These are phyloP conservation scores for Pezizomycotina sp. DNA, from an alignment of 2,329 filamentous ascomycete species.

Conservation along the genomic window DNA sequence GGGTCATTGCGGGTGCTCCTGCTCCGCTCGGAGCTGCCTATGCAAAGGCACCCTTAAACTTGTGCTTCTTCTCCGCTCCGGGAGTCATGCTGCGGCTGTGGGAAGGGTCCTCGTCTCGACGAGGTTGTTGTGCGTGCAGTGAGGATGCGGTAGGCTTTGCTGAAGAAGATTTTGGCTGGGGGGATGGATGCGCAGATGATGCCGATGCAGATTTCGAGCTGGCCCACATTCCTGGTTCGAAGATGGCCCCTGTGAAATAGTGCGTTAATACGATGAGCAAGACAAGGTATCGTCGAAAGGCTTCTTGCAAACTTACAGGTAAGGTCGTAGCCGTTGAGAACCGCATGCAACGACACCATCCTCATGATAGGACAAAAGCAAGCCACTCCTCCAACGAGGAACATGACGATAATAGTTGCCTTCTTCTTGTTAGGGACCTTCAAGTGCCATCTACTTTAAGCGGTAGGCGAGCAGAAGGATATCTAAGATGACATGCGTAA, in stretches of 20 bases:
- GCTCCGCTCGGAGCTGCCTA: too few relatives aligned
- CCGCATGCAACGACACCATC: slow-evolving; percentile 9
- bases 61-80: too few relatives aligned
- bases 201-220: slow-evolving; percentile 14
- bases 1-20: too few relatives aligned
- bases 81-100: too few relatives aligned
- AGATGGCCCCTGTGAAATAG: slow-evolving; percentile 8
- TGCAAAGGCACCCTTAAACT: too few relatives aligned
- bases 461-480: slow-evolving; percentile 9
- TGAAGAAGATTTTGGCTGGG: slow-evolving; percentile 15
- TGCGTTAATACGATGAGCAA: not conserved
- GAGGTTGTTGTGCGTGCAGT: slow-evolving; percentile 6
- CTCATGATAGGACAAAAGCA: slow-evolving; percentile 17
- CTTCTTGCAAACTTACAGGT: slow-evolving; percentile 6
- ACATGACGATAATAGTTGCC: slow-evolving; percentile 12
- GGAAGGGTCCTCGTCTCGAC: too few relatives aligned
- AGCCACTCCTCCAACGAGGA: slow-evolving; percentile 14
- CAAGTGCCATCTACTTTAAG: slow-evolving; percentile 19
- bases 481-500: slow-evolving; percentile 17
- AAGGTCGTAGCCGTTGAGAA: slow-evolving; percentile 17
- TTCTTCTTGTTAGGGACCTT: slow-evolving; percentile 17
- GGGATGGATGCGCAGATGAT: slow-evolving; percentile 19
- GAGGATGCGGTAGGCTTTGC: slow-evolving; percentile 8
- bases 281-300: not conserved
- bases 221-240: slow-evolving; percentile 18